Base-by-base conservation (phyloP, 2,329 filamentous ascomycete species). In the Sphaerostilbella broomeana region DNA sequence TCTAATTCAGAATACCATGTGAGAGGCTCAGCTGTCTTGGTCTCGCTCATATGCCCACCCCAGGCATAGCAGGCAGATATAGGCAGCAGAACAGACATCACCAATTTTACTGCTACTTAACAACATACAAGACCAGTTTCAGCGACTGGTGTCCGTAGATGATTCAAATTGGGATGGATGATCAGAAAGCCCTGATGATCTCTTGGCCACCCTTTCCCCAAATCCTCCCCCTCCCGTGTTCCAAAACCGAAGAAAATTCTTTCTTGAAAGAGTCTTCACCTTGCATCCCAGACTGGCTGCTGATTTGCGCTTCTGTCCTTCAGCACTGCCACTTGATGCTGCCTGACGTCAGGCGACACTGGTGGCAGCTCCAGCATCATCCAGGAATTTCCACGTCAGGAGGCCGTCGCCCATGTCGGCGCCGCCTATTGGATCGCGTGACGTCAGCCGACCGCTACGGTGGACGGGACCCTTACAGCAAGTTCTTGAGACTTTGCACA, bases 241-340 rank as follows among this genome's bases (percentile, higher is more conserved):
- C 15, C 13, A 10, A 18, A 17, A 18, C 28, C 8, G 17, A 18
- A n/a, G n/a, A n/a, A n/a, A n/a, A n/a, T n/a, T n/a, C 12, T 22
- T 33, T 19, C 22, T 20, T 34, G 28, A 12, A 29, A 13, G 24
- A 35, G 6, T 18, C 25, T 20, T 26, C 21, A 28, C n/a, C 6
- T 20, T 12, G 34, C 22, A 10, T 22, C 17, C 11, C 11, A n/a
- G 16, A 22, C n/a, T n/a, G n/a, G n/a, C n/a, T n/a, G n/a, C n/a
- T 25, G 22, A 25, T 11, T 33, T 33, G 30, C 17, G 12, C 12
- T 12, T 17, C n/a, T n/a, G n/a, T n/a, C n/a, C n/a, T n/a, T n/a
- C n/a, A n/a, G 40, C 40, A 33, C 34, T 35, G 52, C 58, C 62
- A 69, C 73, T 74, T 21, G 30, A 18, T 32, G 38, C 25, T 10